These are phyloP conservation scores for Psilocybe tampanensis DNA, from an alignment of 768 basidiomycete species.

Conservation along the genomic window DNA sequence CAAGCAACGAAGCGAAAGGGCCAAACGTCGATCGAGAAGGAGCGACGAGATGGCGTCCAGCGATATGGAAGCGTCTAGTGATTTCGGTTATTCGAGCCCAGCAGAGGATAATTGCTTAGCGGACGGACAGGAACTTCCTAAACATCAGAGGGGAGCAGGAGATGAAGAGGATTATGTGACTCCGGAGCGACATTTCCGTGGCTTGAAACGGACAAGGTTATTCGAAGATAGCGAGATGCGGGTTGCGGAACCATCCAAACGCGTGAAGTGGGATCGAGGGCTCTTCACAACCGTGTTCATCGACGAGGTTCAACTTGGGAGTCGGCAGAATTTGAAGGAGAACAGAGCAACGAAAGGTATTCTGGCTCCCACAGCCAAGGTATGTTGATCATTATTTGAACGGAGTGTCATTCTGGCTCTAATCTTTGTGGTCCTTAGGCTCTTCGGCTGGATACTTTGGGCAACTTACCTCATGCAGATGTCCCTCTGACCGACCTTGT, in stretches of 20 bases:
- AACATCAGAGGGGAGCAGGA: constrained; percentile 68
- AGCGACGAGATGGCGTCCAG: constrained; percentile 38
- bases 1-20: constrained; percentile 56
- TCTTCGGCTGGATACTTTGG: constrained; percentile 66
- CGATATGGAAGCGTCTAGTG: constrained; percentile 28
- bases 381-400: constrained; percentile 25
- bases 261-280: constrained; percentile 81
- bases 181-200: constrained; percentile 48
- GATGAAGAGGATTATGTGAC: constrained; percentile 84
- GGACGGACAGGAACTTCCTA: constrained; percentile 19
- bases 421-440: constrained; percentile 41
- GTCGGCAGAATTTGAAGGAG: constrained; percentile 44
- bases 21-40: constrained; percentile 58
- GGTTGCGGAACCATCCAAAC: constrained; percentile 31
- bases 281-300: constrained; percentile 63
- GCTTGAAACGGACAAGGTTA: constrained; percentile 42
- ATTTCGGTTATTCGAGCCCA: constrained; percentile 31
- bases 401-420: not conserved
- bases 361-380: constrained; percentile 69
- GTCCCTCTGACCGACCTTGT: constrained; percentile 58
- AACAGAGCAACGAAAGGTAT: constrained; percentile 58
- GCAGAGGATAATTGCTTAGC: constrained; percentile 18
- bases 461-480: constrained; percentile 65
- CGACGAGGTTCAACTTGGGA: constrained; percentile 61
- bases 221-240: constrained; percentile 36